A percentile compares a stretch with the other conserved stretches of the same genome.
phyloP scores from a whole-genome alignment of 179 eudicot genomes.

The Vitellaria paradoxa region DNA sequence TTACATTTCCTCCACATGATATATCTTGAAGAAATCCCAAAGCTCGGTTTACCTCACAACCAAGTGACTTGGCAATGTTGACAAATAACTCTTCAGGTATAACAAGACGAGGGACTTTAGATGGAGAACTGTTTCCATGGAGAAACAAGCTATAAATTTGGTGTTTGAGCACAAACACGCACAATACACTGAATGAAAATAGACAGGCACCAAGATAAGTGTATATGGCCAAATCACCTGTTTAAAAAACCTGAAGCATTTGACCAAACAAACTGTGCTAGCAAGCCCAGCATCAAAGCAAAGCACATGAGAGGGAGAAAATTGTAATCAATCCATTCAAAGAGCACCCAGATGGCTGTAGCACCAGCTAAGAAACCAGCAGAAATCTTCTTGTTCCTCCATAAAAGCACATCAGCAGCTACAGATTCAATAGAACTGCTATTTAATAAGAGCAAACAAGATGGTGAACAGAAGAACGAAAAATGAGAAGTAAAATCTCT shows the following conservation, averaged over 20 bases:
- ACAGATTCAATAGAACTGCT: conserved; percentile 11
- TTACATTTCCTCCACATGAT: conserved; percentile 64
- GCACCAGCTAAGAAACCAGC: conserved; percentile 63
- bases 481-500: conserved; percentile 14
- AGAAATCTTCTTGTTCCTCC: conserved; percentile 99
- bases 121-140: conserved; percentile 43
- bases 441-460: conserved; percentile 6
- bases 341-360: conserved; percentile 78
- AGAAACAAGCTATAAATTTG: neutral
- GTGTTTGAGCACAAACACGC: neutral
- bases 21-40: conserved; percentile 70
- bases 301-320: conserved; percentile 64
- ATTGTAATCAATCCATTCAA: conserved; percentile 91
- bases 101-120: conserved; percentile 59
- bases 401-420: conserved; percentile 97
- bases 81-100: conserved; percentile 72
- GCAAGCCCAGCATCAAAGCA: conserved; percentile 56
- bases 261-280: conserved; percentile 72
- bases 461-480: neutral
- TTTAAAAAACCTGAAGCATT: conserved; percentile 68
- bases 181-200: neutral
- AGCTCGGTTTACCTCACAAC: conserved; percentile 60
- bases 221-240: conserved; percentile 38
- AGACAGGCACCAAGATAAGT: neutral
- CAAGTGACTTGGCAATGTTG: conserved; percentile 52